phyloP scores from a whole-genome alignment of 768 basidiomycete species.

The Polyporus arcularius region DNA sequence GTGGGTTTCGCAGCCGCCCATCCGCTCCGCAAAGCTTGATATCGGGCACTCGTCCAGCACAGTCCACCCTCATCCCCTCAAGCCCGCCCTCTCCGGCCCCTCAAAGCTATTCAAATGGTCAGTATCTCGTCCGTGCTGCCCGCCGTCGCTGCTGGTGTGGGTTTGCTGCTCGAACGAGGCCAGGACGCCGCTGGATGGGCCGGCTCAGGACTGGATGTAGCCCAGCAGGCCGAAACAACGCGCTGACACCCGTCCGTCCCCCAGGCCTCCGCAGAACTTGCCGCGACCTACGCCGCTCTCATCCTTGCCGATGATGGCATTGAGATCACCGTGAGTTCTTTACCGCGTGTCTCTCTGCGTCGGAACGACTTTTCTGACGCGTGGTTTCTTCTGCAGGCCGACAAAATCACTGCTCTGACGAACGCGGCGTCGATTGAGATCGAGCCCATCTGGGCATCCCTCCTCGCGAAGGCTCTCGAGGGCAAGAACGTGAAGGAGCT shows the following conservation, averaged over 20 bases:
- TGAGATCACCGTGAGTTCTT: slow-evolving; percentile 88
- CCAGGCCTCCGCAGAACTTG: slow-evolving; percentile 73
- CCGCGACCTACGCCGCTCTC: slow-evolving; percentile 94
- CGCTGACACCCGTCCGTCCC: neutral
- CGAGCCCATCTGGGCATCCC: slow-evolving; percentile 96
- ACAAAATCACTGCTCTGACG: slow-evolving; percentile 89
- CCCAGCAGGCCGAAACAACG: neutral
- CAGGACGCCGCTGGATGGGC: slow-evolving; percentile 8
- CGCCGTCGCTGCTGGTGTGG: neutral
- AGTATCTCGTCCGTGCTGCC: slow-evolving; percentile 3
- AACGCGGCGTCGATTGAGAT: slow-evolving; percentile 81
- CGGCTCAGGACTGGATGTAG: slow-evolving; percentile 10
- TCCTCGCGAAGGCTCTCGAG: slow-evolving; percentile 97
- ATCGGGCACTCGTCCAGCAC: slow-evolving; percentile 3
- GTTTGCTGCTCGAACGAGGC: neutral
- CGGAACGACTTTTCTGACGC: slow-evolving; percentile 3
- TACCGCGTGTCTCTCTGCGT: neutral
- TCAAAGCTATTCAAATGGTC: slow-evolving; percentile 17
- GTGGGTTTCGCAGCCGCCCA: neutral
- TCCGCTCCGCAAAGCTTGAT: slow-evolving; percentile 6
- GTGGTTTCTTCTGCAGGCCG: slow-evolving; percentile 54
- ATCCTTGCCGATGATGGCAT: slow-evolving; percentile 97
- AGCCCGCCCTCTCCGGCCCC: slow-evolving; percentile 11
- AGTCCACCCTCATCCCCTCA: slow-evolving; percentile 13
- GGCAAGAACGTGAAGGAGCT: slow-evolving; percentile 97